Base-by-base conservation (phyloP, 371 early-diverging fungal species). In the Nematocida parisii region DNA sequence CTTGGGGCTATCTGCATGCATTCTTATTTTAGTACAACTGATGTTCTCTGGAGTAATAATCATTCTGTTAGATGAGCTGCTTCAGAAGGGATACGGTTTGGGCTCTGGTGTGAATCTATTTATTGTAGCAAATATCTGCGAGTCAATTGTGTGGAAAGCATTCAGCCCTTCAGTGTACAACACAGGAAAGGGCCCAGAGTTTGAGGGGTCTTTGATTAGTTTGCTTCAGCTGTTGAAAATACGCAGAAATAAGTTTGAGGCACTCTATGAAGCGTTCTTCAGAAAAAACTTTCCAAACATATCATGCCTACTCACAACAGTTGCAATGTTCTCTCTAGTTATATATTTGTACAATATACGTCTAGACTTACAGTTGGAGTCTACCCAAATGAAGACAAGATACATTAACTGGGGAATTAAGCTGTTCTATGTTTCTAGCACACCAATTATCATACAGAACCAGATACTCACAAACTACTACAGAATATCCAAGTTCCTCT, bases 11-110 rank as follows among this genome's bases (percentile, higher is more conserved):
- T 92, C 93, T 84, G 92, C 94, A 80, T 93, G 95, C 84, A 86
- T 93, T 81, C 87, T 98, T 61, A 90, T 99, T 75, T 89, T 99
- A 56, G 89, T 95, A 68, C 99, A 99, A 90, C 89, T 99, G 67
- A 92, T 94, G 74, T 90, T 96, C 83, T 94, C 98, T 55, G 97
- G 97, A 66, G 86, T 95, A 52, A 93, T 99, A 81, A 93, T 94
- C 75, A 93, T 98, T 88, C 89, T 98, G 20, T 90, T 98, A 82
- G 99, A 99, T 88, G 99, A 99, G 90, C 90, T 99, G 82, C 90
- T 99, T 75, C 97, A 97, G 89, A 99, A 99, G 90, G 99, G 99
- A n/a, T 98, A 99, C 85, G 98, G 99, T 83, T 90, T 98, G 71
- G 99, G 99, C 42, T 96, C 98, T 45, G 99, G 99, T 82, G 96